A percentile compares a stretch with the other conserved stretches of the same genome.
phyloP scores from a whole-genome alignment of 2,329 filamentous ascomycete species.

The Penicillium sp. region DNA sequence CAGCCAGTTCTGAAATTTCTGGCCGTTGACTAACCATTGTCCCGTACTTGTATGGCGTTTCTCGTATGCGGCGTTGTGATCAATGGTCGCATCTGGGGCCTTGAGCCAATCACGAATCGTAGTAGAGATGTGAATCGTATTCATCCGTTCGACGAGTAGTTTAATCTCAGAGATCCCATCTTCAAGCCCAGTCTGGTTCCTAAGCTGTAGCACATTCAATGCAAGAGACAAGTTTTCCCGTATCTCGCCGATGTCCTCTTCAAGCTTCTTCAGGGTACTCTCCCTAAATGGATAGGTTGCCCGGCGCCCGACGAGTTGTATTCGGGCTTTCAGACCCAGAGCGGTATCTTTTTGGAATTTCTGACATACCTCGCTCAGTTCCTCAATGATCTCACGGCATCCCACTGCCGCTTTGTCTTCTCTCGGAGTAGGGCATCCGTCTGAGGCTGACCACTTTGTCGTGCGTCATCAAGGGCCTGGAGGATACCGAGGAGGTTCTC shows the following conservation, averaged over 20 bases:
- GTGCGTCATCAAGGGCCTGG: neutral
- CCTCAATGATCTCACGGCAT: constrained; percentile 5
- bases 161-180: constrained; percentile 3
- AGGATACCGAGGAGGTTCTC: constrained; percentile 3
- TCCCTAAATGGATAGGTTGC: constrained; percentile 29
- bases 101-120: constrained; percentile 33
- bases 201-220: constrained; percentile 33
- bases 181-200: constrained; percentile 2
- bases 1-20: constrained; percentile 25
- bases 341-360: constrained; percentile 1
- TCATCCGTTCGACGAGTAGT: constrained; percentile 3
- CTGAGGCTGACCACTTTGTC: neutral
- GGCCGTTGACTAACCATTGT: constrained; percentile 27
- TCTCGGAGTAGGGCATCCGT: neutral
- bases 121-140: constrained; percentile 22
- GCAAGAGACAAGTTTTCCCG: constrained; percentile 31
- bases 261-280: constrained; percentile 41
- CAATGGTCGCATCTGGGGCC: constrained; percentile 36
- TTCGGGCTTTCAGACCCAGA: neutral
- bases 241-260: constrained; percentile 37
- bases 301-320: constrained; percentile 14
- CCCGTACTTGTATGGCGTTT: constrained; percentile 36
- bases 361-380: constrained; percentile 6
- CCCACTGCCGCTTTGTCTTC: neutral
- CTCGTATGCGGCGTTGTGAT: constrained; percentile 32